Conservation (phyloP, 2,329 filamentous ascomycete genomes). For the Pseudopyrenochaeta lycopersici region DNA sequence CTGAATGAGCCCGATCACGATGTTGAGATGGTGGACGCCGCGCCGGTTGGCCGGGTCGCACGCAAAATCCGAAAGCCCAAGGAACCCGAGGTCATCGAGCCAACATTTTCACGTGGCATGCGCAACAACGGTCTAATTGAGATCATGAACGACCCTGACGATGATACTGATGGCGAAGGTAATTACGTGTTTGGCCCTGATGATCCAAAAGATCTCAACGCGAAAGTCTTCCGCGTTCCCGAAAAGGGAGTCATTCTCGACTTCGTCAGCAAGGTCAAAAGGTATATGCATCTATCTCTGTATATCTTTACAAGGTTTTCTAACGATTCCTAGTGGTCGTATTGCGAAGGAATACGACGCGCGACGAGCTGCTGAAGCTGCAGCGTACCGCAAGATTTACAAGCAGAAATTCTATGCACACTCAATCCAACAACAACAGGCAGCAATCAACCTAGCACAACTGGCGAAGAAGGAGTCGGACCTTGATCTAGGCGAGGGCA, state of each 20-base stretch:
- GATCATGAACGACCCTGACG: conserved; percentile 54
- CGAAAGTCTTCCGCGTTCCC: conserved; percentile 55
- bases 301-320: conserved; percentile 8
- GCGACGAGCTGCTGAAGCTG: conserved; percentile 17
- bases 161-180: conserved; percentile 52
- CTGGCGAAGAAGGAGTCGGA: conserved; percentile 62
- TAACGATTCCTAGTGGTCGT: conserved; percentile 33
- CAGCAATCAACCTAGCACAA: conserved; percentile 70
- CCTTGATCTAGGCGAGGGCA: conserved; percentile 57
- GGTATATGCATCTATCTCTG: conserved; percentile 33
- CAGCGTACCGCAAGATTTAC: conserved; percentile 33
- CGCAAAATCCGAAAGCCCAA: conserved; percentile 60
- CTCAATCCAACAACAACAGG: conserved; percentile 68
- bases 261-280: conserved; percentile 70
- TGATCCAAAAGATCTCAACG: conserved; percentile 49
- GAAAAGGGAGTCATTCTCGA: conserved; percentile 59
- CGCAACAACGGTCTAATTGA: conserved; percentile 60
- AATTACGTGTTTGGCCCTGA: conserved; percentile 54
- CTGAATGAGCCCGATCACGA: conserved; percentile 39
- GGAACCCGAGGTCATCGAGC: conserved; percentile 58
- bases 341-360: conserved; percentile 27
- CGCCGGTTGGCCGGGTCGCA: conserved; percentile 36
- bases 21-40: conserved; percentile 39
- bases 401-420: conserved; percentile 41
- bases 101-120: conserved; percentile 67